Evolutionary conservation across 306 rosid species (phyloP), one percentile per base, ranked within the genome.

Genomic region (Rosa chinensis): DNA sequence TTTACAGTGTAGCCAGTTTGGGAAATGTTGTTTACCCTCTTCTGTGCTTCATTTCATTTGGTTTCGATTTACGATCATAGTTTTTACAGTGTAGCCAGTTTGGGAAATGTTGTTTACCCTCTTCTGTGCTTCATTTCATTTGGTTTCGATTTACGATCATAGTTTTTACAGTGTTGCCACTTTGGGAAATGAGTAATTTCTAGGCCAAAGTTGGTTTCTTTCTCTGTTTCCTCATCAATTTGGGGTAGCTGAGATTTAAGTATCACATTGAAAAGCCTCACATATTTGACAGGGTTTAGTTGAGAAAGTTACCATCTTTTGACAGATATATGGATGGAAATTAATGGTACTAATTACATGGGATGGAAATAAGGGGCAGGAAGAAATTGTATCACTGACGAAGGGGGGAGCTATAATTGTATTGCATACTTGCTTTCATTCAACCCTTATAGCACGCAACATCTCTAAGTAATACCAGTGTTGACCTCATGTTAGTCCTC

Each of bases 391-490:
- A 17, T 14, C 66, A 23, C 28, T 73, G 66, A 67, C 76, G 37
- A 59, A 28, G 50, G 13, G 39, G 21, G 10, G 42, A 47, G 23
- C n/a, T 11, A 70, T 58, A 1, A 58, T 58, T 9, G 64, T 10
- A 56, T n/a, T n/a, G 64, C 35, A 58, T 21, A 58, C 35, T 8
- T n/a, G 13, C 13, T 58, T 58, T 58, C 56, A 47, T 82, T 28
- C 63, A 66, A 73, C 79, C 85, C 82, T 45, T 66, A 2, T 9
- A 40, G n/a, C 79, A 82, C 82, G 77, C 82, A 78, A 73, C 32
- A 58, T 66, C 45, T 16, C 3, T 2, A 32, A 20, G 48, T n/a
- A n/a, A n/a, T n/a, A n/a, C n/a, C n/a, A n/a, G n/a, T n/a, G n/a
- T n/a, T n/a, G n/a, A n/a, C n/a, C n/a, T n/a, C n/a, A n/a, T n/a